Base-by-base conservation (phyloP, 306 rosid species). In the Urtica urens region DNA sequence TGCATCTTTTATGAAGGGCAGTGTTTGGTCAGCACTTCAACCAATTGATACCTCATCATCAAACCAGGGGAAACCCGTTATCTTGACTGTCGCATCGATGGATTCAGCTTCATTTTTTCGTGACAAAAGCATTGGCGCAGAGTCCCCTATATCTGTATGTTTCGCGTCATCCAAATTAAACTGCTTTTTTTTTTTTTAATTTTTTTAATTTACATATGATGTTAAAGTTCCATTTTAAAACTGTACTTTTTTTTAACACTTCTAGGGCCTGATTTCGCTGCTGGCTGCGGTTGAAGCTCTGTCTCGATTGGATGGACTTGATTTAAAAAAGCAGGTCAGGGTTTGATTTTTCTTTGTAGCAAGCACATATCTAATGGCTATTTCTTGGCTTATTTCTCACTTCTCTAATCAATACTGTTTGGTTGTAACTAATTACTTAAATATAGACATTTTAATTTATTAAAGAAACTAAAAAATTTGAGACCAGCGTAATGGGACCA, bases 11-110 rank as follows among this genome's bases (percentile, higher is more conserved):
- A 5, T 76, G 79, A 71, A 86, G 80, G 82, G 79, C 94, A 87
- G 96, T 83, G 96, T 87, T 66, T 87, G 94, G 96, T 83, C 94
- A 15, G 73, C 96, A 13, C 93, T 83, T 72, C 96, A 86, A 12
- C 93, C 94, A 42, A 76, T 80, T 67, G 80, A 80, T 49, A 60
- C 29, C 54, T 73, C 86, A 22, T 69, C 93, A 33, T 46, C 41
- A 9, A 59, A 74, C 23, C 76, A 73, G 46, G 41, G 83, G 38
- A 87, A 80, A 75, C 76, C 93, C 26, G 53, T 87, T 51, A 67
- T 87, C 62, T 51, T 87, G 64, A 51, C 83, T 1, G 65, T 72
- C 49, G 88, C 88, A 9, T 83, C 96, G 18, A 83, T 87, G 96
- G 96, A 87, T 65, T 76, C 96, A 12, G 87, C 88, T 60, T 87